Evolutionary conservation across 805 yeast genomes (phyloP), one percentile per base, ranked within the genome.

Genomic region (Lipomyces mesembrius): DNA sequence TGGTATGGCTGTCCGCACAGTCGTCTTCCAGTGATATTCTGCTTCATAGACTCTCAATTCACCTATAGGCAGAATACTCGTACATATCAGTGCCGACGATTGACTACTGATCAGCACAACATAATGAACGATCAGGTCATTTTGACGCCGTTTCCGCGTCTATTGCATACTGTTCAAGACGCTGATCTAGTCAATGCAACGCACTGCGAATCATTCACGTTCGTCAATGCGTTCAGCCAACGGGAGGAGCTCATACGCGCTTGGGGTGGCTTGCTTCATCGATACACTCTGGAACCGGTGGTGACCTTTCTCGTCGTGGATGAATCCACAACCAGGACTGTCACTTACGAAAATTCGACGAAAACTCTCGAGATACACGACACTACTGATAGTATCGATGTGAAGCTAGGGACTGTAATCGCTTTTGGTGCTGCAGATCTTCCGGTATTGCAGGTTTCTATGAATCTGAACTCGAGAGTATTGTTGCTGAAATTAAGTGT

Each of bases 241-340:
- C 39, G 32, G 43, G 57, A 53, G 12, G 60, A 37, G 2, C 34
- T 63, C 9, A 29, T 59, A 12, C 39, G 25, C 12, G 58, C 63
- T 6, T 64, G 67, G 67, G 67, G 61, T 12, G 0, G 29, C 8
- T 6, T 64, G 46, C 56, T 64, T 17, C 46, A 17, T 34, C 5
- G 46, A 2, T 64, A 64, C 32, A 43, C 63, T 0, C 55, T 61
- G 14, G 67, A 60, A 17, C 17, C 46, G 3, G 57, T 43, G 1
- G 66, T 57, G 9, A 22, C 27, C 6, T 63, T 58, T 55, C 29
- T 46, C 7, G 53, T 60, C 14, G 54, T 25, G n/a, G 49, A 14
- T 5, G 57, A 57, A 20, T 27, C 60, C 7, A 59, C 34, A 8
- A 52, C 55, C 25, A 32, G 29, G 29, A 35, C 58, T 14, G 60